Conservation (phyloP, 225 moss, liverwort and hornwort genomes). For the Takakia lepidozioides region DNA sequence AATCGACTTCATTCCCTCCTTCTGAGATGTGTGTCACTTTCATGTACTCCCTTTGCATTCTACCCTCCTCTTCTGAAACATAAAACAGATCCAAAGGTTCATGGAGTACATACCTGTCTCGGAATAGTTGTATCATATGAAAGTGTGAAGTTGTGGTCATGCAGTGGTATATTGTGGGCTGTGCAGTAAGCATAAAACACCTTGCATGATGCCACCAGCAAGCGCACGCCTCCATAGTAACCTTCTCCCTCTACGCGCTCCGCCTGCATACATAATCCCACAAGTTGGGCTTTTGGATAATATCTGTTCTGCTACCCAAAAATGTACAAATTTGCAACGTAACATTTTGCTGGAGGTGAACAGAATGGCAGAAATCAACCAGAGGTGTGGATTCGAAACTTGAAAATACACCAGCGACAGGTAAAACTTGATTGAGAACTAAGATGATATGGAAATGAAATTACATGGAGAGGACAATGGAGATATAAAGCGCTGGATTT, state of each 20-base stretch:
- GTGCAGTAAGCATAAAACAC: conserved; percentile 71
- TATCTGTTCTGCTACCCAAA: no score
- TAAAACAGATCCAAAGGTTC: neutral
- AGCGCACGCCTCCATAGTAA: conserved; percentile 87
- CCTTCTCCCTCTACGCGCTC: conserved; percentile 73
- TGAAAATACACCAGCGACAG: neutral
- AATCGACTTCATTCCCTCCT: no score
- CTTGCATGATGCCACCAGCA: conserved; percentile 85
- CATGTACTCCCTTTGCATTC: no score
- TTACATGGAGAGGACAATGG: no score
- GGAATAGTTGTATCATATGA: conserved; percentile 92
- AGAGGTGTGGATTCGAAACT: neutral
- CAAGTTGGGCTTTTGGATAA: no score
- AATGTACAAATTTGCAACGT: neutral
- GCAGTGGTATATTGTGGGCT: conserved; percentile 41
- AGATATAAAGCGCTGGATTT: no score
- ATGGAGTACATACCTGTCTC: conserved; percentile 46
- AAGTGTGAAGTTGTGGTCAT: conserved; percentile 68
- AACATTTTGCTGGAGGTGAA: neutral
- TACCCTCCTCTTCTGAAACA: neutral
- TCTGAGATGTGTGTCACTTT: no score
- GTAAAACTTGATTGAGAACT: neutral
- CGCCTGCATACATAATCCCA: conserved; percentile 20
- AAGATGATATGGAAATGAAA: neutral
- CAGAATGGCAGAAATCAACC: neutral